A percentile compares a stretch with the other conserved stretches of the same genome.
phyloP scores from a whole-genome alignment of 202 grass and related monocot genomes.

The Schoenoplectus tabernaemontani region DNA sequence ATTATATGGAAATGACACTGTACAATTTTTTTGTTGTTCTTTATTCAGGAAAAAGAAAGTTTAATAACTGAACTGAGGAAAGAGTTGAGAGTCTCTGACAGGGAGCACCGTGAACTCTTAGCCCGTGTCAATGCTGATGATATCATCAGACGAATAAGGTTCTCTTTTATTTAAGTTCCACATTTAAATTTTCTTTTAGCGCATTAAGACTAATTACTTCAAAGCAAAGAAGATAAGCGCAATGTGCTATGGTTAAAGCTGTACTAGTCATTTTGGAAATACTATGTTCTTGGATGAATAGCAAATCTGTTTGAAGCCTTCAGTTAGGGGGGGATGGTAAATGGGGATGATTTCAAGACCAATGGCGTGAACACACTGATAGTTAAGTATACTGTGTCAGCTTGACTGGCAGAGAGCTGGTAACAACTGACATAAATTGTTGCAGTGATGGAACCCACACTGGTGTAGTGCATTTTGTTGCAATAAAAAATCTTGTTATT shows the following conservation, averaged over 20 bases:
- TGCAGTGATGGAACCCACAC: no score
- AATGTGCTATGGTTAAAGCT: no score
- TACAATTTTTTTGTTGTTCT: slow-evolving; percentile 1
- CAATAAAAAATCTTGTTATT: neutral
- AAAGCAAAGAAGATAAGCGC: neutral
- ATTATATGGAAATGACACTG: neutral
- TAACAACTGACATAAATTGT: no score
- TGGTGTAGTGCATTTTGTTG: neutral
- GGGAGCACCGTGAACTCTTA: slow-evolving; percentile 72
- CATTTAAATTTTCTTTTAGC: neutral
- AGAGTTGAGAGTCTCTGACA: slow-evolving; percentile 81
- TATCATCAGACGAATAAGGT: slow-evolving; percentile 82
- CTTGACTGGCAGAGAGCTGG: neutral
- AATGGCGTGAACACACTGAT: neutral
- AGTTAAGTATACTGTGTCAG: neutral
- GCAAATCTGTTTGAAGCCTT: neutral
- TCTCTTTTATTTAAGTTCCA: slow-evolving; percentile 9
- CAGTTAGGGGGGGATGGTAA: neutral
- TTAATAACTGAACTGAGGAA: slow-evolving; percentile 93
- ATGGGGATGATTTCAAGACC: neutral
- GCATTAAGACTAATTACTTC: no score
- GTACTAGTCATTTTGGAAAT: neutral
- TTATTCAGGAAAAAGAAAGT: slow-evolving; percentile 76
- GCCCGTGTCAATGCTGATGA: slow-evolving; percentile 79
- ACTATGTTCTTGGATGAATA: neutral